Evolutionary conservation across 139 green algal species (phyloP).

Genomic region (Chlamydomonas schloesseri): DNA sequence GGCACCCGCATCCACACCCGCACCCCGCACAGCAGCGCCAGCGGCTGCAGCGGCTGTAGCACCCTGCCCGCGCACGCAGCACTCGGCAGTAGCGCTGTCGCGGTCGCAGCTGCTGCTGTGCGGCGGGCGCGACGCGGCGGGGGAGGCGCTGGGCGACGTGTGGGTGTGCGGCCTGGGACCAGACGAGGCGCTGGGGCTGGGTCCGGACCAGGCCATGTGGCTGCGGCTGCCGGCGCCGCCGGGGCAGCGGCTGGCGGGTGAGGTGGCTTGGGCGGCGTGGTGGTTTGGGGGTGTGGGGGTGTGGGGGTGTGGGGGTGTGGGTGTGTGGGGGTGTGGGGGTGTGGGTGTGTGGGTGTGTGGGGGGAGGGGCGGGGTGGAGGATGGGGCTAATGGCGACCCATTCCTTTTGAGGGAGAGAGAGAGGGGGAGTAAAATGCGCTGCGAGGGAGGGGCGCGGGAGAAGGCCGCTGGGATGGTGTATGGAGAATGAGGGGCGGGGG

Average conservation of each 20-base stretch:
- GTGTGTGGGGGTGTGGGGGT: neutral
- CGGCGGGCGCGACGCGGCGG: neutral
- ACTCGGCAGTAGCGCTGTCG: constrained; percentile 10
- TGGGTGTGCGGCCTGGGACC: constrained; percentile 45
- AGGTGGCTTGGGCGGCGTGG: neutral
- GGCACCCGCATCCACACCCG: no score
- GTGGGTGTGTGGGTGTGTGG: neutral
- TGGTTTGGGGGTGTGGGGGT: neutral
- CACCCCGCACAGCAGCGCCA: no score
- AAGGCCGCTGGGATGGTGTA: no score
- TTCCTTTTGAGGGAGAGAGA: neutral
- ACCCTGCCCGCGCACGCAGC: no score
- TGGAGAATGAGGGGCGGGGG: no score
- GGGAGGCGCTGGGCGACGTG: constrained; percentile 23
- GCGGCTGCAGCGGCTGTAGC: no score
- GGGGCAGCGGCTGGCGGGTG: constrained; percentile 29
- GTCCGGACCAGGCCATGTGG: neutral
- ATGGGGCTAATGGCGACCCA: no score
- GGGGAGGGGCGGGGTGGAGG: no score
- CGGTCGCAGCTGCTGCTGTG: constrained; percentile 26
- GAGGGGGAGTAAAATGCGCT: no score
- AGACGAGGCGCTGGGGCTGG: constrained; percentile 5
- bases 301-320: neutral
- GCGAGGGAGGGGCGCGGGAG: no score
- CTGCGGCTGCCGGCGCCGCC: constrained; percentile 26